Evolutionary conservation across 495 filamentous ascomycete species (phyloP).

Genomic region (Aspergillus homomorphus): DNA sequence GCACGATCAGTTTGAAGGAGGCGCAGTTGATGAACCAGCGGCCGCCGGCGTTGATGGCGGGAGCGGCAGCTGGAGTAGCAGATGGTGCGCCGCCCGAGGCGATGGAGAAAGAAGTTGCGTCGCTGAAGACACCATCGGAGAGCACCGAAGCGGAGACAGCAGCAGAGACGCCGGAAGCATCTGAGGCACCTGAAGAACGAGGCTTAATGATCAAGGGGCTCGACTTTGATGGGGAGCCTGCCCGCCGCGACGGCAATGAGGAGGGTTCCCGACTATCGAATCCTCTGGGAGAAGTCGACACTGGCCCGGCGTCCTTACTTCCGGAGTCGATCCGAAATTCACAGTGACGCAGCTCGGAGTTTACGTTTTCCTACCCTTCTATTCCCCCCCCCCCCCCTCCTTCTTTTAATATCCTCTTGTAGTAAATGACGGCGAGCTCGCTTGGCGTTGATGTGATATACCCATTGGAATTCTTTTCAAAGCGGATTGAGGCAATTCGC

Average conservation of each 20-base stretch:
- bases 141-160: conserved; percentile 5
- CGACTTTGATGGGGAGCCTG: conserved; percentile 24
- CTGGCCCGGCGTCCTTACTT: conserved; percentile 22
- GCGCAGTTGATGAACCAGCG: conserved; percentile 78
- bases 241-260: conserved; percentile 16
- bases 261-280: conserved; percentile 21
- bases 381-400: conserved; percentile 15
- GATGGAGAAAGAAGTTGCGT: conserved; percentile 8
- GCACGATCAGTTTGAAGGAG: conserved; percentile 85
- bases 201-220: conserved; percentile 39
- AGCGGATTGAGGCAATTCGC: background rate
- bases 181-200: conserved; percentile 22
- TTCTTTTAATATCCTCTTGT: background rate
- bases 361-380: conserved; percentile 7
- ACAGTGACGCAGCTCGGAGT: background rate
- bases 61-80: conserved; percentile 8
- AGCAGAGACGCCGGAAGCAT: background rate
- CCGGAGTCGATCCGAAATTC: conserved; percentile 29
- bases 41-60: conserved; percentile 79
- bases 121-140: background rate
- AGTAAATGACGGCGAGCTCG: conserved; percentile 5
- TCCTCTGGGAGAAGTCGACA: conserved; percentile 28
- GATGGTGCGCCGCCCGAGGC: conserved; percentile 7
- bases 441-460: conserved; percentile 50
- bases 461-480: conserved; percentile 18